Evolutionary conservation across 257 asterid species (phyloP), one percentile per base, ranked within the genome.

Genomic region (Scutellaria galericulata): DNA sequence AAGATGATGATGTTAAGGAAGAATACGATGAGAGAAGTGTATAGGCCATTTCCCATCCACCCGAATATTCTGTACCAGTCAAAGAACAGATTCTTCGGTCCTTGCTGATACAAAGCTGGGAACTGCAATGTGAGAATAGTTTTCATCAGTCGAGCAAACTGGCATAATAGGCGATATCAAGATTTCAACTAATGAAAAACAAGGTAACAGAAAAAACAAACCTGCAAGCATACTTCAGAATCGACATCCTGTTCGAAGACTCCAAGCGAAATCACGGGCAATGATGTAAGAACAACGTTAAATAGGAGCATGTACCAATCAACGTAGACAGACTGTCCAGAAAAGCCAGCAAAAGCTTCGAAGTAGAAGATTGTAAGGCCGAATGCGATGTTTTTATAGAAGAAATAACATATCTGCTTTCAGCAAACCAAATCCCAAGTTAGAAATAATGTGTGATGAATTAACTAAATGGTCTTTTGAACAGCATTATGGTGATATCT

Each of bases 351-450:
- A 47, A 87, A 95, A 41, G 96, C 95, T 90, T 95, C 99, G 9
- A 90, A 95, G 86, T 95, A 92, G 95, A 95, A 90, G 70, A 95
- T 94, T 2, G 99, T 95, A 80, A 95, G 98, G 66, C 99, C 99
- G 66, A 95, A 95, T 44, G 98, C 98, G 39, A 95, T 92, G 88
- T 95, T 95, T 83, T 95, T 95, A 90, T 95, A 95, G 96, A 95
- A 92, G 88, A 90, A 95, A 83, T 95, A 95, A 78, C 98, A 95
- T 52, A 95, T 88, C 99, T 95, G 96, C 71, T 86, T 67, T 70
- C 72, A 79, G 62, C 77, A 56, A 51, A 72, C 64, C 22, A 11
- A 67, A 63, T 22, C 31, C 56, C 42, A 50, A n/a, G 70, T 71
- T 54, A 74, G 55, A 73, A 71, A 10, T 12, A n/a, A 40, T 45